Evolutionary conservation across 805 yeast genomes (phyloP), one percentile per base, ranked within the genome.

Genomic region (Candida taoyuanica): DNA sequence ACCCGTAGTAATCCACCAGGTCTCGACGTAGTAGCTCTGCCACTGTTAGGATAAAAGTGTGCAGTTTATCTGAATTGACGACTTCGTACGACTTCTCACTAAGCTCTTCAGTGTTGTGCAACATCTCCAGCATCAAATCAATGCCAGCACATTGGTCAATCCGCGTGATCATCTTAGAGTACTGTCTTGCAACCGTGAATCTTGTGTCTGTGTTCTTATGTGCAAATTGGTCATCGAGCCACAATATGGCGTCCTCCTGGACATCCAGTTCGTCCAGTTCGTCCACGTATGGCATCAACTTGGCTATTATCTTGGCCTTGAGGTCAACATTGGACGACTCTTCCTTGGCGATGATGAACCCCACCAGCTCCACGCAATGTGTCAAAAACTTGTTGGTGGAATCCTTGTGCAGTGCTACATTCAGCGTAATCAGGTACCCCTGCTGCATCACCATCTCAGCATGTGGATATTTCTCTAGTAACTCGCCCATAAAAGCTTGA

Each of bases 161-260:
- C 4, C 65, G 47, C 5, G 49, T 43, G 0, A 56, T 36, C 9
- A 85, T 53, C 31, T 74, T 66, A 5, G 83, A 74, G 19, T 83
- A 56, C 17, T 80, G 76, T 53, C 81, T 83, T 1, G 96, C 84
- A 24, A 81, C 63, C 1, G 76, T 64, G 45, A 79, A 80, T 37
- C 96, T 62, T 3, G 81, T 70, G 3, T 64, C 60, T 0, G 84
- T 74, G 37, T 76, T 84, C 25, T 57, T 60, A 32, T 70, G 60
- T n/a, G 64, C 63, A 39, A 77, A 58, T 29, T 67, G 62, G 4
- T 58, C 47, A 5, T 80, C 45, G 29, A 78, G 62, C 52, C 68
- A 64, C 25, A 70, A 67, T 3, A 85, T 51, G 3, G 79, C 68
- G 4, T 56, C 63, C 28, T 78, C 81, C 5, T 77, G 66, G 0